A percentile compares a stretch with the other conserved stretches of the same genome.
phyloP scores from a whole-genome alignment of 225 moss, liverwort and hornwort species.

The Asterella californica region DNA sequence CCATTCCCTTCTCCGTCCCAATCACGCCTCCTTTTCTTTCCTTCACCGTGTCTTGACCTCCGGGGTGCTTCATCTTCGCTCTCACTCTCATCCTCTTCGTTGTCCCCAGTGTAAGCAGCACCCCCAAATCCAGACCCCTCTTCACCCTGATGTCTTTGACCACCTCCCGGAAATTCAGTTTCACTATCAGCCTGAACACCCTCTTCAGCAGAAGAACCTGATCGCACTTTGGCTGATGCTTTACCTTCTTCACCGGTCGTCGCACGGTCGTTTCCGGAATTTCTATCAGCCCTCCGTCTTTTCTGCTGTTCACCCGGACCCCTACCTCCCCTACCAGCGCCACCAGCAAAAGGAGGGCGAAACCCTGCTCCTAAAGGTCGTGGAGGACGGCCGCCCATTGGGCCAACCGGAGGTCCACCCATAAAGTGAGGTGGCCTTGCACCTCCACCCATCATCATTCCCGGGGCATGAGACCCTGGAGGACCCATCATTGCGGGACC shows the following conservation, averaged over 20 bases:
- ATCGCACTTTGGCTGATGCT: slow-evolving; percentile 42
- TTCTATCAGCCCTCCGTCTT: slow-evolving; percentile 72
- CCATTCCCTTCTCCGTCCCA: slow-evolving; percentile 62
- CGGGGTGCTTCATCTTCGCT: slow-evolving; percentile 99
- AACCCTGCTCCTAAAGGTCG: slow-evolving; percentile 74
- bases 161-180: slow-evolving; percentile 32
- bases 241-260: slow-evolving; percentile 55
- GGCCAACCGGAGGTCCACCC: slow-evolving; percentile 54
- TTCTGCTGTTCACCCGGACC: slow-evolving; percentile 83
- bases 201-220: slow-evolving; percentile 54
- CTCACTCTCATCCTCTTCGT: slow-evolving; percentile 94
- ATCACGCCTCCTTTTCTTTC: slow-evolving; percentile 84
- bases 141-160: slow-evolving; percentile 55
- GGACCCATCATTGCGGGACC: slow-evolving; percentile 95
- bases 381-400: slow-evolving; percentile 68
- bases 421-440: slow-evolving; percentile 78
- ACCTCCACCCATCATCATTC: slow-evolving; percentile 83
- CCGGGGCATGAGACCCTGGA: slow-evolving; percentile 53
- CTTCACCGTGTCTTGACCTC: slow-evolving; percentile 93
- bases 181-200: slow-evolving; percentile 67
- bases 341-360: slow-evolving; percentile 62
- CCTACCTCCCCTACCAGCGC: slow-evolving; percentile 64
- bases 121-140: slow-evolving; percentile 61
- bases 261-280: slow-evolving; percentile 50
- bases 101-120: slow-evolving; percentile 55